These are phyloP conservation scores for Earliella scabrosa DNA, from an alignment of 1,284 basidiomycete genomes.

Conservation along the genomic window DNA sequence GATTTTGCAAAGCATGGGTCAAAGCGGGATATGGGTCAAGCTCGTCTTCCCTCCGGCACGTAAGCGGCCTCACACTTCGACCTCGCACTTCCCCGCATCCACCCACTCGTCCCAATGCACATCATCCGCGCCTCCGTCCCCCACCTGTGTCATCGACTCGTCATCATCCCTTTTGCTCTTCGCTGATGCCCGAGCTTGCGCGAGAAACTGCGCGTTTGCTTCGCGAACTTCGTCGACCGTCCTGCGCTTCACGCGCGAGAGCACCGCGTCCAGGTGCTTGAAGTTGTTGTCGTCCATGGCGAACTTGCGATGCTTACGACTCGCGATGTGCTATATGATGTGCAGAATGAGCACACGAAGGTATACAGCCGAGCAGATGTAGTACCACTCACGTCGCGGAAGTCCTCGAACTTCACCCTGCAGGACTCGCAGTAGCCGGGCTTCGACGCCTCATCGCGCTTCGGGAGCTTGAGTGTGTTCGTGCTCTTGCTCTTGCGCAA, in stretches of 20 bases:
- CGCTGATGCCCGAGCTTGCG: constrained; percentile 10
- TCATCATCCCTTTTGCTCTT: constrained; percentile 17
- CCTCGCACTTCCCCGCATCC: constrained; percentile 21
- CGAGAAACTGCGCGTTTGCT: constrained; percentile 21
- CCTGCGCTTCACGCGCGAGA: constrained; percentile 74
- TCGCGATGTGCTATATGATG: constrained; percentile 71
- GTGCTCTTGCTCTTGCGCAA: constrained; percentile 80
- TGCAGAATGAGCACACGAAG: not conserved
- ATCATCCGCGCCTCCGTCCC: constrained; percentile 25
- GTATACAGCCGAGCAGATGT: not conserved
- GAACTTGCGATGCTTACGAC: constrained; percentile 85
- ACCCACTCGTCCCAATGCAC: constrained; percentile 37
- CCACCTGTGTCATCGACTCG: constrained; percentile 17
- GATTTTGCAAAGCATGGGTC: not conserved
- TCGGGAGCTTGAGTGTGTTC: constrained; percentile 73
- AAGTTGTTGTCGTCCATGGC: constrained; percentile 86
- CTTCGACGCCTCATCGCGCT: constrained; percentile 84
- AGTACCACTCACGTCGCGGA: constrained; percentile 76
- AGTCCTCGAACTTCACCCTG: constrained; percentile 88
- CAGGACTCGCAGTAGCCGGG: constrained; percentile 99
- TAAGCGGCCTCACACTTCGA: constrained; percentile 3
- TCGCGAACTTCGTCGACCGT: constrained; percentile 50
- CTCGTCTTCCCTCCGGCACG: no score
- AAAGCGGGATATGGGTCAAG: no score
- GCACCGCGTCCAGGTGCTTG: constrained; percentile 78